Conservation (phyloP, 306 rosid species). For the Prunus mongolica region DNA sequence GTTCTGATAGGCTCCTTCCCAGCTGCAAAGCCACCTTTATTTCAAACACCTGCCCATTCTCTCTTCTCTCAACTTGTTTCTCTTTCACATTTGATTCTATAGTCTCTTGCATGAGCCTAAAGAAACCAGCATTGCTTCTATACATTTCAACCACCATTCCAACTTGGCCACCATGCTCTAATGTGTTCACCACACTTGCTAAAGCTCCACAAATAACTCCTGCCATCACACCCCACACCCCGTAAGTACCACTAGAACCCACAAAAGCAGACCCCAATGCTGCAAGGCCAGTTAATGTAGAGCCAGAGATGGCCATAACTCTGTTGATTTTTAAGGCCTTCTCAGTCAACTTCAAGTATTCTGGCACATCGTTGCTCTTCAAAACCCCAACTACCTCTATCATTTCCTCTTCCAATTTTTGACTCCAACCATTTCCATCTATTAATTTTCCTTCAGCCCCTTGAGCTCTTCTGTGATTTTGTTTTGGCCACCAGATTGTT, state of each 20-base stretch:
- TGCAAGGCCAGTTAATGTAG: slow-evolving; percentile 51
- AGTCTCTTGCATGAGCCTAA: slow-evolving; percentile 62
- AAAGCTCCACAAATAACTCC: slow-evolving; percentile 62
- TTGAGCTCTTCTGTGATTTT: slow-evolving; percentile 11
- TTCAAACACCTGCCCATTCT: slow-evolving; percentile 62
- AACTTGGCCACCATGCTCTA: slow-evolving; percentile 82
- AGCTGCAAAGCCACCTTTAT: slow-evolving; percentile 59
- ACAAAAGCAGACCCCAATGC: slow-evolving; percentile 47
- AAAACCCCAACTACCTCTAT: slow-evolving; percentile 34
- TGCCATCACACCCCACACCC: slow-evolving; percentile 42
- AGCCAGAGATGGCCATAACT: slow-evolving; percentile 60
- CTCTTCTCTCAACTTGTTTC: slow-evolving; percentile 43
- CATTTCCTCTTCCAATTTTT: slow-evolving; percentile 57
- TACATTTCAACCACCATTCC: slow-evolving; percentile 88
- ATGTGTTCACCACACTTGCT: slow-evolving; percentile 55
- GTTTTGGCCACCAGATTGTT: slow-evolving; percentile 80
- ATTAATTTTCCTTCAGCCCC: neutral
- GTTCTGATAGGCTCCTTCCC: slow-evolving; percentile 61
- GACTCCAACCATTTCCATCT: slow-evolving; percentile 53
- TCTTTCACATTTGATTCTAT: slow-evolving; percentile 45
- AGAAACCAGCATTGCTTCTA: slow-evolving; percentile 47
- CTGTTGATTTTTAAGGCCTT: slow-evolving; percentile 42
- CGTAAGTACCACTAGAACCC: slow-evolving; percentile 19
- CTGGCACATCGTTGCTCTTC: slow-evolving; percentile 47
- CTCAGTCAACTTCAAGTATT: slow-evolving; percentile 44